phyloP scores from a whole-genome alignment of 495 filamentous ascomycete genomes.

The Physcia stellaris region DNA sequence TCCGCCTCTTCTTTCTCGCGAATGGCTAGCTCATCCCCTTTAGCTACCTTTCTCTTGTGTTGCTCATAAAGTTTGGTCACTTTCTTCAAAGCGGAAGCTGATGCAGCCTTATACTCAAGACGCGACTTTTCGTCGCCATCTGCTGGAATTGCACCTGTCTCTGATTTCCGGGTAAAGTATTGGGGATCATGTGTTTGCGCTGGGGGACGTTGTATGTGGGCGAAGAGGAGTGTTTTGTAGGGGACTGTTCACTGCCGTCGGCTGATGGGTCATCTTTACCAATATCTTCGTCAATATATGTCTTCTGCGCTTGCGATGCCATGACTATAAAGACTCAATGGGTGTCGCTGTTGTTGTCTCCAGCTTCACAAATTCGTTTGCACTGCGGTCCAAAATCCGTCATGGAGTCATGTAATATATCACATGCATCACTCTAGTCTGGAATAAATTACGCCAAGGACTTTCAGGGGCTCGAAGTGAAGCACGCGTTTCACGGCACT shows the following conservation, averaged over 20 bases:
- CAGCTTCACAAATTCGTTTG: too few relatives aligned
- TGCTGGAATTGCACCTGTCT: slow-evolving; percentile 48
- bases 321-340: slow-evolving; percentile 5
- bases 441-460: too few relatives aligned
- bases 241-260: slow-evolving; percentile 54
- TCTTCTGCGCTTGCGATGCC: slow-evolving; percentile 24
- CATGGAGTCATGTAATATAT: too few relatives aligned
- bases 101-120: slow-evolving; percentile 64
- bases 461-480: too few relatives aligned
- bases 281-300: slow-evolving; percentile 69
- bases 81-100: slow-evolving; percentile 77
- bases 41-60: slow-evolving; percentile 65
- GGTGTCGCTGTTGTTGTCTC: too few relatives aligned
- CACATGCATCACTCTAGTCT: too few relatives aligned
- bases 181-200: slow-evolving; percentile 34
- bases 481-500: too few relatives aligned
- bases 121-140: slow-evolving; percentile 41
- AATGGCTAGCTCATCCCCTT: slow-evolving; percentile 52
- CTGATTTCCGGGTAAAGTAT: slow-evolving; percentile 57
- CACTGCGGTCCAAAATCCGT: too few relatives aligned
- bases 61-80: slow-evolving; percentile 54
- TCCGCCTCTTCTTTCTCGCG: slow-evolving; percentile 61
- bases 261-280: slow-evolving; percentile 57
- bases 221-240: slow-evolving; percentile 68
- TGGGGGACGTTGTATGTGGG: slow-evolving; percentile 58